These are phyloP conservation scores for Alternaria triticina DNA, from an alignment of 2,329 filamentous ascomycete species.

Conservation along the genomic window DNA sequence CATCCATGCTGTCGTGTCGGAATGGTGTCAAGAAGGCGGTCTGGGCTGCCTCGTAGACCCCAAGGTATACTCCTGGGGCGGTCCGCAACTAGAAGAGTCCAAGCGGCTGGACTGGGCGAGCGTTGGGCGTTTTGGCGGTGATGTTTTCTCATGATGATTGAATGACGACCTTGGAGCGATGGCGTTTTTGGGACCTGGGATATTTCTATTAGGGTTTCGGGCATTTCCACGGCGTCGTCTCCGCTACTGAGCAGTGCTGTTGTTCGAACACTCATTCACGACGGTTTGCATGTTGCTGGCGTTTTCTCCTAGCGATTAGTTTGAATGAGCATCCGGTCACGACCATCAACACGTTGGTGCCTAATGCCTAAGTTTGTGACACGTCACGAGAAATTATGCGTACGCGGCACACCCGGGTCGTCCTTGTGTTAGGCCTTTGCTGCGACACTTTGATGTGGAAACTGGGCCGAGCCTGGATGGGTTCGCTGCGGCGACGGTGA, in stretches of 20 bases:
- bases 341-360: constrained; percentile 12
- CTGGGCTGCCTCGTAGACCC: constrained; percentile 60
- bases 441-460: constrained; percentile 6
- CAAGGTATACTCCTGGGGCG: constrained; percentile 52
- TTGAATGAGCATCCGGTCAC: constrained; percentile 20
- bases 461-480: constrained; percentile 2
- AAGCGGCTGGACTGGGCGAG: constrained; percentile 57
- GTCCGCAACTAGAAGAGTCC: constrained; percentile 51
- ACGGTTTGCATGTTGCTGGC: constrained; percentile 26
- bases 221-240: constrained; percentile 41
- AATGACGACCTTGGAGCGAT: constrained; percentile 30
- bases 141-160: constrained; percentile 44
- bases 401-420: constrained; percentile 11
- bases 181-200: constrained; percentile 37
- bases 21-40: constrained; percentile 74
- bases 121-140: constrained; percentile 57
- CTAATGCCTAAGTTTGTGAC: constrained; percentile 24
- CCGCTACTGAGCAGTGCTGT: constrained; percentile 18
- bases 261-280: constrained; percentile 34
- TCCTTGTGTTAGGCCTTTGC: background rate
- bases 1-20: constrained; percentile 69
- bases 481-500: background rate
- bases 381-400: constrained; percentile 22
- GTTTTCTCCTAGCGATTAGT: constrained; percentile 20
- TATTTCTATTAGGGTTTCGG: constrained; percentile 34